Base-by-base conservation (phyloP, 805 yeast species). In the Candida chilensis region DNA sequence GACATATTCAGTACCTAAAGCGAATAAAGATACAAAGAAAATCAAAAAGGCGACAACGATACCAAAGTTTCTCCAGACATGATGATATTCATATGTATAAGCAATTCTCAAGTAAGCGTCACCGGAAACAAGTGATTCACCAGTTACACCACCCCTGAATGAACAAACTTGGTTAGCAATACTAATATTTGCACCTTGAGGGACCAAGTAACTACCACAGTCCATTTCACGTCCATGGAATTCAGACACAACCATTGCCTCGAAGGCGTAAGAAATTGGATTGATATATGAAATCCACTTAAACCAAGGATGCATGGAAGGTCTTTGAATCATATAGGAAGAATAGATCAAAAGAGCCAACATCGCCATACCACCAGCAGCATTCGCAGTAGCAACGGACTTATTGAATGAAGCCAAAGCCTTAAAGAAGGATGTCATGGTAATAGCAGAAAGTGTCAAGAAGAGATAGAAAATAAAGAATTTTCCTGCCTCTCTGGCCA, bases 1-100 rank as follows among this genome's bases (percentile, higher is more conserved):
- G 31, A 39, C 44, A 13, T 31, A 8, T 32, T 61, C 67, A 21
- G 47, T 52, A 4, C 49, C 36, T 15, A 54, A 5, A 4, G 48
- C 37, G 27, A 48, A 43, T 20, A 51, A 24, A 14, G 27, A 27
- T 3, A 40, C 45, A 41, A 60, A 60, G 38, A 57, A 66, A 4
- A 60, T 37, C 33, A 63, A 50, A 44, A 63, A 78, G 2, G 69
- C 84, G 45, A 75, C 47, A 35, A 71, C 35, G 35, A 79, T 71
- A 45, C 87, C 95, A 34, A 79, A 64, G 50, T 85, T 81, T 60
- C 94, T 74, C 95, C 95, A 85, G 29, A 70, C 65, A 51, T 85
- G 84, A 14, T 52, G 38, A 43, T 65, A 73, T 13, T 47, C 45
- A 58, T 78, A 85, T 25, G 52, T 46, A 51, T 52, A 84, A 7